phyloP scores from a whole-genome alignment of 176 grass and related monocot genomes.

The Rhynchospora pubera region DNA sequence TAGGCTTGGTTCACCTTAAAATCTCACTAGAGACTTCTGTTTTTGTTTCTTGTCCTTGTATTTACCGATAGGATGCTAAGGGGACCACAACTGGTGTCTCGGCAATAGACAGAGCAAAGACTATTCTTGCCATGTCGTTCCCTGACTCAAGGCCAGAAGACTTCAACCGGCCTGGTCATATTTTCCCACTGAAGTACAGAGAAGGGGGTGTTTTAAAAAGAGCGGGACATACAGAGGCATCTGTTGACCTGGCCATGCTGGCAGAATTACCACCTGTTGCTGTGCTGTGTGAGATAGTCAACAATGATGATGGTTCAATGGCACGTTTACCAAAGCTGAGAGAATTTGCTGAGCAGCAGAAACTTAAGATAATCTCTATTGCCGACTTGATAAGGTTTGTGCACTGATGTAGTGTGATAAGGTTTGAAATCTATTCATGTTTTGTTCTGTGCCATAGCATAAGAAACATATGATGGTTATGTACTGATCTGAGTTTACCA shows the following conservation, averaged over 20 bases:
- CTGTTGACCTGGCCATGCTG: constrained; percentile 79
- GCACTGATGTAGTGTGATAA: constrained; percentile 16
- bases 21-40: not conserved
- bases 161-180: constrained; percentile 88
- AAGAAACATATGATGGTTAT: not conserved
- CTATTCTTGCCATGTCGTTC: constrained; percentile 54
- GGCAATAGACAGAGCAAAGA: constrained; percentile 71
- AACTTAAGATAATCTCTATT: constrained; percentile 87
- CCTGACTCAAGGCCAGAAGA: constrained; percentile 69
- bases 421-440: not conserved
- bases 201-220: constrained; percentile 95
- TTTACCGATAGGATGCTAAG: constrained; percentile 63
- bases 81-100: constrained; percentile 92
- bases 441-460: not conserved
- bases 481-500: not conserved
- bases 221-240: constrained; percentile 96
- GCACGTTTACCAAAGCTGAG: constrained; percentile 74
- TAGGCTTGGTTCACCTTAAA: not conserved
- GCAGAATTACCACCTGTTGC: constrained; percentile 70
- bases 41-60: not conserved
- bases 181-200: constrained; percentile 92
- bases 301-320: constrained; percentile 88
- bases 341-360: constrained; percentile 72
- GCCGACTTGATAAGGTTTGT: constrained; percentile 78
- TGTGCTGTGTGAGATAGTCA: constrained; percentile 86